Evolutionary conservation across 495 filamentous ascomycete species (phyloP).

Genomic region (Lichenothelia convexa): DNA sequence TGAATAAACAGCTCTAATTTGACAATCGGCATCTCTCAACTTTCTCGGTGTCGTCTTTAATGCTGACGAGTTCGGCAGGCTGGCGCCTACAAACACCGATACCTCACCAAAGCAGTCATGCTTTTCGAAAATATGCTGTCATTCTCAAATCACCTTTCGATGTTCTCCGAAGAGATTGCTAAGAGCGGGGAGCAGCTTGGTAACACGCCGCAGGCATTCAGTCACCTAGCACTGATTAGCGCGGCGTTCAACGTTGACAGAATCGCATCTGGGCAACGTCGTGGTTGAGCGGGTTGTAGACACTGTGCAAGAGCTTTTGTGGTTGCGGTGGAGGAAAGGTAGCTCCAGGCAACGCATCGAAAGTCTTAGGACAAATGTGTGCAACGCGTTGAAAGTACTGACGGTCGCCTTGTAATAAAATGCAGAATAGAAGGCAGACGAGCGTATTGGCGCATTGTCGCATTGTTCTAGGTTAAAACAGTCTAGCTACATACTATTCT

Average conservation of each 20-base stretch:
- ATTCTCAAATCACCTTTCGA: constrained; percentile 53
- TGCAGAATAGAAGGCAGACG: no score
- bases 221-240: constrained; percentile 50
- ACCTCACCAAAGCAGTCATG: constrained; percentile 41
- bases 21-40: background rate
- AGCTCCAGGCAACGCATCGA: no score
- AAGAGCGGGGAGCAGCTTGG: constrained; percentile 52
- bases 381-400: no score
- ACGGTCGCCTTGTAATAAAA: no score
- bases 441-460: no score
- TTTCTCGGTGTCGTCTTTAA: no score
- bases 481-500: no score
- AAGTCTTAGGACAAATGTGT: no score
- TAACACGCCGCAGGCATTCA: constrained; percentile 59
- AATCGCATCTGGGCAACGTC: constrained; percentile 2
- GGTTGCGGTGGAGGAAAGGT: no score
- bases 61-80: constrained; percentile 14
- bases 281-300: background rate
- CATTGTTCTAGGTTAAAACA: no score
- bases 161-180: constrained; percentile 62
- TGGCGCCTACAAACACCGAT: constrained; percentile 43
- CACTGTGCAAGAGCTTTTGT: no score
- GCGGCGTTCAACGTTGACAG: constrained; percentile 53
- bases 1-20: background rate
- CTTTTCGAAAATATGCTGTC: constrained; percentile 57